Evolutionary conservation across 768 basidiomycete species (phyloP).

Genomic region (Hericium erinaceus): DNA sequence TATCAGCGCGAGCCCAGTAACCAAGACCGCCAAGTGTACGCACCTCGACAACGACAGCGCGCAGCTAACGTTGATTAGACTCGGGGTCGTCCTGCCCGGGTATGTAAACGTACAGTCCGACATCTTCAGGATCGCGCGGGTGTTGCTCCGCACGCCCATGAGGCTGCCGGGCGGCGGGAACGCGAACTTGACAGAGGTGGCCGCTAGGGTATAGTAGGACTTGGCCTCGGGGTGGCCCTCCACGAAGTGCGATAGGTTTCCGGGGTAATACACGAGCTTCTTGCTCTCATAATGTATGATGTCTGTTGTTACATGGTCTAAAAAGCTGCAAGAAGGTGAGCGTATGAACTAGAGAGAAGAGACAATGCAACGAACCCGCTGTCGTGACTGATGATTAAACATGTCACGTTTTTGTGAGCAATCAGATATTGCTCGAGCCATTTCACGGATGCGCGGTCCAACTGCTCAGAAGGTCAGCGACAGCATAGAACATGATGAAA

Average conservation of each 20-base stretch:
- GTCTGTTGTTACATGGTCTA: slow-evolving; percentile 93
- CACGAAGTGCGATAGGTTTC: slow-evolving; percentile 87
- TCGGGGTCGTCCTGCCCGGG: slow-evolving; percentile 72
- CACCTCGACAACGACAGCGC: slow-evolving; percentile 88
- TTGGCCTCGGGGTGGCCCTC: slow-evolving; percentile 85
- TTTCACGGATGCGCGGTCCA: slow-evolving; percentile 75
- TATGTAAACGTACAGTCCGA: slow-evolving; percentile 90
- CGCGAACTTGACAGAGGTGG: slow-evolving; percentile 87
- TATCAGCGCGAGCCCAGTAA: slow-evolving; percentile 6
- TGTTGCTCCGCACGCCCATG: slow-evolving; percentile 95
- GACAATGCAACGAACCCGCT: slow-evolving; percentile 57
- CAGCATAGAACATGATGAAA: slow-evolving; percentile 10
- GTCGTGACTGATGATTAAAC: slow-evolving; percentile 93
- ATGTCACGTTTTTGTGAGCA: slow-evolving; percentile 76
- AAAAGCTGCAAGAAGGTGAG: slow-evolving; percentile 46
- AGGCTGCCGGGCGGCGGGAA: slow-evolving; percentile 94
- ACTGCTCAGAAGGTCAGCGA: slow-evolving; percentile 28
- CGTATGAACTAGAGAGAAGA: background rate
- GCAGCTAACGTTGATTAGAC: slow-evolving; percentile 82
- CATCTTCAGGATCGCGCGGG: slow-evolving; percentile 91
- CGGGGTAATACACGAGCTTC: slow-evolving; percentile 93
- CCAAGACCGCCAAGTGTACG: slow-evolving; percentile 15
- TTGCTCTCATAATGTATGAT: slow-evolving; percentile 96
- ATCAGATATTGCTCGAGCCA: slow-evolving; percentile 90
- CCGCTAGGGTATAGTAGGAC: slow-evolving; percentile 94